Base-by-base conservation (phyloP, 1,139 yeast species). In the Hyphopichia burtonii region DNA sequence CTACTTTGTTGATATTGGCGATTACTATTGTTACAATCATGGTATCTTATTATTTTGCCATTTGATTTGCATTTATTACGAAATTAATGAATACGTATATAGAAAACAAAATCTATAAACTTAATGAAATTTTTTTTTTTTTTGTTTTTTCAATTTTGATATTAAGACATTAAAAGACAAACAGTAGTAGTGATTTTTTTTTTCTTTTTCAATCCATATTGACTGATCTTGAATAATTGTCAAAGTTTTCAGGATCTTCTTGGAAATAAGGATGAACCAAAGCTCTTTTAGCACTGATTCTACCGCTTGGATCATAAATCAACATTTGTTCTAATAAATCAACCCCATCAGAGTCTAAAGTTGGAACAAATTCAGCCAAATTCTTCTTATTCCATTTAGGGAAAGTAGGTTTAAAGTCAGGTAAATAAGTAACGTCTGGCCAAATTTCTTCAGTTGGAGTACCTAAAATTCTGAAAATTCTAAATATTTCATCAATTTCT, bases 401-500 rank as follows among this genome's bases (percentile, higher is more conserved):
- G 77, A 93, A 93, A 14, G 96, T 88, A 39, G 94, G 81, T 67
- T 93, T 93, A 70, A 86, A 93, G 68, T 93, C 98, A 17, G 98
- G 98, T 61, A 94, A 74, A 55, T 88, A 84, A 41, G 86, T 82
- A 41, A 94, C 96, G 55, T 96, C 99, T 4, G 99, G 98, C 99
- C 99, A 93, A 28, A 81, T 74, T 44, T 86, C 88, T 60, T 90
- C 97, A 51, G 80, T 88, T 36, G 99, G 99, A 8, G 99, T 93
- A 34, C 99, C 99, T 58, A 94, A 72, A 37, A 90, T 74, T 55
- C 96, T 76, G 71, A 94, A 94, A 47, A 94, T 93, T 66, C 94
- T 83, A 73, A 93, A 91, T 53, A 93, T 93, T 69, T 93, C 97
- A 63, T 93, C 99, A 61, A 93, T 93, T 64, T 93, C 99, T 14